Conservation (phyloP, 257 asterid genomes). For the Rubia yunnanensis region DNA sequence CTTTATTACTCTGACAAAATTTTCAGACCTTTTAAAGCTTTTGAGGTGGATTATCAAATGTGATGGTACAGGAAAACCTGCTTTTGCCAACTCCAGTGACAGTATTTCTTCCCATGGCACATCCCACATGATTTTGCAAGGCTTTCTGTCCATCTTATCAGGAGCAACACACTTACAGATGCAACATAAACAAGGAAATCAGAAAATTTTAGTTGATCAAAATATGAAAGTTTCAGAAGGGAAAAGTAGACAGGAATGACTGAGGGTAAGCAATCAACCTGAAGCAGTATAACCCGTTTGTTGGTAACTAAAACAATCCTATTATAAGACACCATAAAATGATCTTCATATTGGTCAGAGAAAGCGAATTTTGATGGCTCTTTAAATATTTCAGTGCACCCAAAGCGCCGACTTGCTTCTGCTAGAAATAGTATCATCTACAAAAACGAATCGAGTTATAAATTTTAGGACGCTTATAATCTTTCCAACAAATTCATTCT, state of each 20-base stretch:
- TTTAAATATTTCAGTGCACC: constrained; percentile 92
- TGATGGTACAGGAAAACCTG: constrained; percentile 60
- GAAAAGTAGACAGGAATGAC: background rate
- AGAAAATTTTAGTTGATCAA: constrained; percentile 6
- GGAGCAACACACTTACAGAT: constrained; percentile 53
- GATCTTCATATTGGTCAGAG: constrained; percentile 81
- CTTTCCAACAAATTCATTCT: background rate
- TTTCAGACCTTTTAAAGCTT: constrained; percentile 65
- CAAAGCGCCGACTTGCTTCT: constrained; percentile 88
- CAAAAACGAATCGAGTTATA: constrained; percentile 13
- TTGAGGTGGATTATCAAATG: constrained; percentile 86
- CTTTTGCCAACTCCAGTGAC: constrained; percentile 92
- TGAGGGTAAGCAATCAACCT: constrained; percentile 37
- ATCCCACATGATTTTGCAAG: constrained; percentile 98
- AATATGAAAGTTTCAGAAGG: constrained; percentile 1
- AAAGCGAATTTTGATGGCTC: constrained; percentile 98
- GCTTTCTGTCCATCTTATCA: constrained; percentile 75
- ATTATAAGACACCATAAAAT: constrained; percentile 74
- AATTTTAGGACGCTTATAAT: background rate
- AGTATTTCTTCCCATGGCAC: constrained; percentile 88
- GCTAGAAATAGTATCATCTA: constrained; percentile 91
- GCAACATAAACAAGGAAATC: constrained; percentile 18
- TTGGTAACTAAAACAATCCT: constrained; percentile 84
- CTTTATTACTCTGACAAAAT: constrained; percentile 86
- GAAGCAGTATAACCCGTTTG: constrained; percentile 80